Base-by-base conservation (phyloP, 441 rosid genomes). In the Populus hybrid region DNA sequence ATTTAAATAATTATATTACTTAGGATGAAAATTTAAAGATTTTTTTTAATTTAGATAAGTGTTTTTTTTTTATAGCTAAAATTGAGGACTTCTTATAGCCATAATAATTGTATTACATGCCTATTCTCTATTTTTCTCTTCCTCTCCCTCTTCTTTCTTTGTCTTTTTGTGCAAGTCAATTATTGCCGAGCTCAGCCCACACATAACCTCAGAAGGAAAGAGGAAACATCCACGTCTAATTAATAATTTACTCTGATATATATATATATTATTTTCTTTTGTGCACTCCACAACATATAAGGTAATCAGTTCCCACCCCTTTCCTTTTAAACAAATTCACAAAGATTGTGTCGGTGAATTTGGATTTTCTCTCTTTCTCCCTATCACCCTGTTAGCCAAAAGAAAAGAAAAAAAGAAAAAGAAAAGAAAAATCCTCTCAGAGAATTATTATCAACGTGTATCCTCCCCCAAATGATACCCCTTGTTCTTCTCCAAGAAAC, bases 261-360 rank as follows among this genome's bases (percentile, higher is more conserved):
- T 32, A 5, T 32, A 32, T 32, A 32, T 32, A 5, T 32, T 32
- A 32, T 32, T 32, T 6, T 20, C 26, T 63, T 23, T 30, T 66
- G 5, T 5, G 2, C 30, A 7, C 8, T 28, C 8, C 68, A 59
- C 16, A 63, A 34, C 75, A 77, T 67, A 71, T 57, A 71, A 40
- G 72, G 40, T 32, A 76, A 71, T 24, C 77, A 61, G 30, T 10
- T 40, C 76, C 53, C 35, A 38, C 67, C 75, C 24, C 40, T 38
- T 38, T 53, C 40, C 74, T n/a, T 46, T 77, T n/a, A 68, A 70
- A 79, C 79, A 72, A 61, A 75, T 75, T 68, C 80, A 50, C 71
- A 42, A 57, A 75, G 73, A 80, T 78, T 81, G 75, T 87, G 92
- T 89, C 89, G 90, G 92, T 87, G 89, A 83, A 69, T 84, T 85